A percentile compares a stretch with the other conserved stretches of the same genome.
These are phyloP conservation scores for Tolypocladium amazonense DNA, from an alignment of 2,329 filamentous ascomycete species.

Conservation along the genomic window DNA sequence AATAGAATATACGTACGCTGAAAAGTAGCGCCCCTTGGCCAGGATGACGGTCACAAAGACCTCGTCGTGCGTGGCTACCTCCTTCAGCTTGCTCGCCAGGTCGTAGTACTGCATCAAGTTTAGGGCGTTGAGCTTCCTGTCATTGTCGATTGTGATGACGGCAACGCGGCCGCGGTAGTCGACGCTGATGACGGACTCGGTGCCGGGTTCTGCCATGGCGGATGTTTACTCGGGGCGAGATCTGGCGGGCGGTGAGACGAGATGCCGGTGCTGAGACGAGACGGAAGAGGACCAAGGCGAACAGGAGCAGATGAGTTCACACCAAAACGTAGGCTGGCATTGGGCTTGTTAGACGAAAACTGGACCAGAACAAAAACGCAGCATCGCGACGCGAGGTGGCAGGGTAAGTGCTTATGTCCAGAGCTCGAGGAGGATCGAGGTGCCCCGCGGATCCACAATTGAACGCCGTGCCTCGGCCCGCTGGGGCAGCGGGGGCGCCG, in stretches of 20 bases:
- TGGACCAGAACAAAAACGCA: neutral
- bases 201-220: neutral
- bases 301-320: too few relatives aligned
- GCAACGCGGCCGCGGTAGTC: constrained; percentile 37
- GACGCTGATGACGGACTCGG: constrained; percentile 19
- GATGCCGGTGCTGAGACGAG: neutral
- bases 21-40: constrained; percentile 76
- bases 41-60: constrained; percentile 78
- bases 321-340: neutral
- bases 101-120: constrained; percentile 64
- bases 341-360: neutral
- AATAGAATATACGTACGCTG: constrained; percentile 51
- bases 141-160: constrained; percentile 76
- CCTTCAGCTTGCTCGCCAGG: constrained; percentile 60
- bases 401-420: neutral
- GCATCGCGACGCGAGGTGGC: neutral
- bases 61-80: constrained; percentile 69
- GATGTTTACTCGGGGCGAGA: neutral
- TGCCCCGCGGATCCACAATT: neutral
- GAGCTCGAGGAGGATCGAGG: neutral
- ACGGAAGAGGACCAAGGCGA: neutral
- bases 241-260: neutral
- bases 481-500: neutral
- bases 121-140: constrained; percentile 81
- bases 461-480: neutral